Evolutionary conservation across 139 green algal species (phyloP).

Genomic region (Ettlia oleoabundans): DNA sequence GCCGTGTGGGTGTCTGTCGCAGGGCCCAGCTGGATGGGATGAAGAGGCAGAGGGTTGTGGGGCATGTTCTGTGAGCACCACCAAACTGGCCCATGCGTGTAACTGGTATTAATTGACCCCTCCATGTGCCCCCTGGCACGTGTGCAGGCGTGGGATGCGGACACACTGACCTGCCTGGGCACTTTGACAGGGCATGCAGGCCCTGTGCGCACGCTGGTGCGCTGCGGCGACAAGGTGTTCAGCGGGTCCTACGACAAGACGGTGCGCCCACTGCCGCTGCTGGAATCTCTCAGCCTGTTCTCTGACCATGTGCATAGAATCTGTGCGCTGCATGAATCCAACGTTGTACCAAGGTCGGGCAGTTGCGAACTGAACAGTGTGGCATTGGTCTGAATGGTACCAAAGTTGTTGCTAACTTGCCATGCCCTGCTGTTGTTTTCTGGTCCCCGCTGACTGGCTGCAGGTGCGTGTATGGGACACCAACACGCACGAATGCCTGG

Average conservation of each 20-base stretch:
- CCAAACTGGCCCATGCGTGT: too few species aligned
- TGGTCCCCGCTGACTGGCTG: neutral
- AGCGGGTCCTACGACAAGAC: constrained; percentile 90
- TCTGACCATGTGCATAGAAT: constrained; percentile 38
- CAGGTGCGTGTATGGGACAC: constrained; percentile 82
- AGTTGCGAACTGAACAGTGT: too few species aligned
- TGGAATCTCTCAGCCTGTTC: neutral
- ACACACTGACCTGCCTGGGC: constrained; percentile 73
- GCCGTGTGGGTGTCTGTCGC: too few species aligned
- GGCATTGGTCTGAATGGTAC: neutral
- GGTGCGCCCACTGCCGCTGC: constrained; percentile 48
- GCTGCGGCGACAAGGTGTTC: constrained; percentile 78
- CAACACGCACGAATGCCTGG: constrained; percentile 53
- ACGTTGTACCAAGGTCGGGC: too few species aligned
- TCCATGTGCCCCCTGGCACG: too few species aligned
- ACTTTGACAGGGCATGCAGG: constrained; percentile 83
- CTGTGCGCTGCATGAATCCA: constrained; percentile 60
- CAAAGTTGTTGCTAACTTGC: too few species aligned
- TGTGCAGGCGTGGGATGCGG: constrained; percentile 84
- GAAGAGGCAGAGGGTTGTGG: too few species aligned
- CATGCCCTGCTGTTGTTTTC: neutral
- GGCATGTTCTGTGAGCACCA: too few species aligned
- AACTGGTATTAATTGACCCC: neutral
- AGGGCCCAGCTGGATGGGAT: too few species aligned
- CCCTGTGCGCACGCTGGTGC: constrained; percentile 87